Evolutionary conservation across 2,329 filamentous ascomycete species (phyloP).

Genomic region (Sordariomycetes sp.): DNA sequence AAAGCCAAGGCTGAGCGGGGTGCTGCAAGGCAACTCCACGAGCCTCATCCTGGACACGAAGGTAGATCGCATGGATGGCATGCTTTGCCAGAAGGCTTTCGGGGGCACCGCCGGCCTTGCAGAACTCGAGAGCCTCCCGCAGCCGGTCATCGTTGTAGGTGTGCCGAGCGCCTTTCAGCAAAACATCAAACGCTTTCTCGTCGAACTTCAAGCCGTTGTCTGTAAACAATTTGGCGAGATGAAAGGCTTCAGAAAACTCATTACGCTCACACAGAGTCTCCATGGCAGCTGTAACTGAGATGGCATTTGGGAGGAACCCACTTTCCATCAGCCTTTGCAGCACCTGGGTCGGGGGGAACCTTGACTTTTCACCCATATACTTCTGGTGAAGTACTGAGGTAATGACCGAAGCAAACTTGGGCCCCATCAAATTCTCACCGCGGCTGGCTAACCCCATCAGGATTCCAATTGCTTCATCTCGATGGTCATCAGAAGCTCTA

Average conservation of each 20-base stretch:
- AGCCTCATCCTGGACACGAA: too few species aligned
- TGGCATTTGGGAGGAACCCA: slow-evolving; percentile 54
- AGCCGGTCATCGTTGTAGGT: slow-evolving; percentile 44
- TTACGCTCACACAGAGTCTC: slow-evolving; percentile 50
- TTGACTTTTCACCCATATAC: slow-evolving; percentile 6
- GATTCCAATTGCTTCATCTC: slow-evolving; percentile 34
- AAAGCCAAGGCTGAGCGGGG: too few species aligned
- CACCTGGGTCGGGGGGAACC: slow-evolving; percentile 21
- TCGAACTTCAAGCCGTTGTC: slow-evolving; percentile 50
- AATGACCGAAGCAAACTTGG: slow-evolving; percentile 42
- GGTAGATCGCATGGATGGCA: too few species aligned
- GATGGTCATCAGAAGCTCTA: slow-evolving; percentile 30
- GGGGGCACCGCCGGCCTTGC: too few species aligned
- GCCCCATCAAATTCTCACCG: slow-evolving; percentile 34
- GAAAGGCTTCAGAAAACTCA: slow-evolving; percentile 1
- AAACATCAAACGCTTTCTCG: slow-evolving; percentile 54
- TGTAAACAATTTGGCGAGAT: slow-evolving; percentile 6
- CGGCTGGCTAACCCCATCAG: slow-evolving; percentile 22
- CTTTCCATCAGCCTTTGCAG: slow-evolving; percentile 39
- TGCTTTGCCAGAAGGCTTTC: too few species aligned
- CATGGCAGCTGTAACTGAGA: slow-evolving; percentile 59
- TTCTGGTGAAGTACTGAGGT: slow-evolving; percentile 48
- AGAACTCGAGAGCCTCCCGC: slow-evolving; percentile 20
- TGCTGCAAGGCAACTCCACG: too few species aligned
- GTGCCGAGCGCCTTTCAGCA: slow-evolving; percentile 63